These are phyloP conservation scores for Kitagawia praeruptora DNA, from an alignment of 129 eudicot species.

Conservation along the genomic window DNA sequence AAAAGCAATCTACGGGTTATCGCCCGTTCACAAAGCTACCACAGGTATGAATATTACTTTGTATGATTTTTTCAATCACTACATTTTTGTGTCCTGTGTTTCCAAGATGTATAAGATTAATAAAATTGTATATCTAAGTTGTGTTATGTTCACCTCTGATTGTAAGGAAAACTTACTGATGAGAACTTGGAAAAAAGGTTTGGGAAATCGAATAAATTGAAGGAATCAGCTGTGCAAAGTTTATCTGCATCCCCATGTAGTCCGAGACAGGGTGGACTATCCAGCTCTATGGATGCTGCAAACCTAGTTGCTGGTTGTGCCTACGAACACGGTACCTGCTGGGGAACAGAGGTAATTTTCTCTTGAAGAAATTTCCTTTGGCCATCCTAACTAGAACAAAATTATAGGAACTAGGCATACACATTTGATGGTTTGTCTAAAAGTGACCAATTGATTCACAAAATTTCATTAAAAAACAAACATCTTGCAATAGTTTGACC, in stretches of 20 bases:
- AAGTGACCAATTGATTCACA: neutral
- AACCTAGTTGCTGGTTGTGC: conserved; percentile 29
- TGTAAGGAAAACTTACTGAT: conserved; percentile 13
- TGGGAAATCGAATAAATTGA: conserved; percentile 36
- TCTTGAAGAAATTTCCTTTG: neutral
- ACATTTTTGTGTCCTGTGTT: neutral
- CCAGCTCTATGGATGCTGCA: conserved; percentile 31
- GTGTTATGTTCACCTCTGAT: neutral
- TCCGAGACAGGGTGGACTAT: conserved; percentile 1
- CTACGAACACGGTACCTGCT: conserved; percentile 49
- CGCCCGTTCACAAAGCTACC: conserved; percentile 25
- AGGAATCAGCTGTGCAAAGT: conserved; percentile 19
- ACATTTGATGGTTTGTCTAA: neutral
- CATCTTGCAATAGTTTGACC: neutral
- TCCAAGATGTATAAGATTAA: neutral
- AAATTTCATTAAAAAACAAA: neutral
- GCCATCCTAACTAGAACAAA: neutral
- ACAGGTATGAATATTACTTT: conserved; percentile 13
- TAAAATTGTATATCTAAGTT: neutral
- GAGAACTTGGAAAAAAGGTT: conserved; percentile 28
- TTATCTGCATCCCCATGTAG: conserved; percentile 18
- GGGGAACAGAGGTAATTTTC: conserved; percentile 45
- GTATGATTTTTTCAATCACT: neutral
- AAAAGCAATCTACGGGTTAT: conserved; percentile 47
- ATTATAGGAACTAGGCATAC: neutral